Evolutionary conservation across 208 protist genomes (phyloP).

Genomic region (Leishmania gerbilli): DNA sequence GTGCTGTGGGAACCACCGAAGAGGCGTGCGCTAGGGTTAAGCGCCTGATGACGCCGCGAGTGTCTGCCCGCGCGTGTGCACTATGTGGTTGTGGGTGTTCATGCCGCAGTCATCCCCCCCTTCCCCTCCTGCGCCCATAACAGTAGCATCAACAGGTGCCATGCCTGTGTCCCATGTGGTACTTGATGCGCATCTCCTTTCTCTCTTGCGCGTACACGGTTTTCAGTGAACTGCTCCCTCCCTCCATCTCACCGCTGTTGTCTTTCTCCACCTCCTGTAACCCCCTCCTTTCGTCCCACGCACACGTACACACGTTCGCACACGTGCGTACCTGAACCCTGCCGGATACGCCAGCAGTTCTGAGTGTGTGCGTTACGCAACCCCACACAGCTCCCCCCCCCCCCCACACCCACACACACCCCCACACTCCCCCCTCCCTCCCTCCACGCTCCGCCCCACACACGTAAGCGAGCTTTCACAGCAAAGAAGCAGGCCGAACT

Average conservation of each 20-base stretch:
- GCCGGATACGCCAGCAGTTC: neutral
- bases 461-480: neutral
- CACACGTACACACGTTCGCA: conserved; percentile 12
- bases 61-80: neutral
- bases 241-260: neutral
- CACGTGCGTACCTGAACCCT: conserved; percentile 1
- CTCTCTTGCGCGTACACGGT: neutral
- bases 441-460: too few species aligned
- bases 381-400: neutral
- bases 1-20: neutral
- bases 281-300: neutral
- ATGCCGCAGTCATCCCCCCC: neutral
- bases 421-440: too few species aligned
- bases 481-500: neutral
- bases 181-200: neutral
- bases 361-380: conserved; percentile 4
- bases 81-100: neutral
- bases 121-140: neutral
- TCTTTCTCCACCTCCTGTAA: neutral
- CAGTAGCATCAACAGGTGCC: neutral
- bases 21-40: neutral
- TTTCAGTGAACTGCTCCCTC: neutral
- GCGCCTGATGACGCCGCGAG: neutral
- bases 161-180: neutral
- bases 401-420: neutral